Evolutionary conservation across 495 filamentous ascomycete genomes (phyloP).

Genomic region (Chaetomium fimeti): DNA sequence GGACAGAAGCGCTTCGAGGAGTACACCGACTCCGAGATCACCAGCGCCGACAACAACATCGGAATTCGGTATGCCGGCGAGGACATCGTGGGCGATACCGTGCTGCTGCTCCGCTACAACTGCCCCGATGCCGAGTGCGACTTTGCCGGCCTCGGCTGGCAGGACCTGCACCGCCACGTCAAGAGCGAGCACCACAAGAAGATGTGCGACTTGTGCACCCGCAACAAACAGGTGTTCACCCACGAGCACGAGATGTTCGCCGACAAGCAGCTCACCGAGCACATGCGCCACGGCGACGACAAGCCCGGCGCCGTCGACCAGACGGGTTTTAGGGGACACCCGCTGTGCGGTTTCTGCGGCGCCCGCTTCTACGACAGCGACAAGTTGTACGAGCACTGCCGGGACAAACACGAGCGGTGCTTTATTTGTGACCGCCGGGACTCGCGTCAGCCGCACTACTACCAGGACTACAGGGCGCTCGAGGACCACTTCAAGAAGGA

Average conservation of each 20-base stretch:
- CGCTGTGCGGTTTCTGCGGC: conserved; percentile 88
- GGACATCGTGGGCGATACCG: conserved; percentile 83
- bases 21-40: conserved; percentile 69
- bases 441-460: conserved; percentile 76
- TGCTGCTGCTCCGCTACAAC: conserved; percentile 88
- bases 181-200: conserved; percentile 74
- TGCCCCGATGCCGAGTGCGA: conserved; percentile 85
- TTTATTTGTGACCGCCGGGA: conserved; percentile 84
- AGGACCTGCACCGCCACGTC: conserved; percentile 89
- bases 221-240: conserved; percentile 97
- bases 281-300: conserved; percentile 90
- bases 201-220: conserved; percentile 93
- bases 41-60: conserved; percentile 71
- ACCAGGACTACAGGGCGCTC: conserved; percentile 76
- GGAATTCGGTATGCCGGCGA: conserved; percentile 86
- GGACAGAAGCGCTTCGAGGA: conserved; percentile 77
- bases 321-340: conserved; percentile 94
- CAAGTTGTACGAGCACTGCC: conserved; percentile 89
- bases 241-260: conserved; percentile 97
- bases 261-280: conserved; percentile 71
- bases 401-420: conserved; percentile 89
- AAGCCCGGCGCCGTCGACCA: conserved; percentile 87
- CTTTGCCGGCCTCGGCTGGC: conserved; percentile 88
- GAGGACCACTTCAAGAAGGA: conserved; percentile 82
- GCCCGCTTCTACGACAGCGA: conserved; percentile 93